These are phyloP conservation scores for Suillus americanus DNA, from an alignment of 768 basidiomycete species.

Conservation along the genomic window DNA sequence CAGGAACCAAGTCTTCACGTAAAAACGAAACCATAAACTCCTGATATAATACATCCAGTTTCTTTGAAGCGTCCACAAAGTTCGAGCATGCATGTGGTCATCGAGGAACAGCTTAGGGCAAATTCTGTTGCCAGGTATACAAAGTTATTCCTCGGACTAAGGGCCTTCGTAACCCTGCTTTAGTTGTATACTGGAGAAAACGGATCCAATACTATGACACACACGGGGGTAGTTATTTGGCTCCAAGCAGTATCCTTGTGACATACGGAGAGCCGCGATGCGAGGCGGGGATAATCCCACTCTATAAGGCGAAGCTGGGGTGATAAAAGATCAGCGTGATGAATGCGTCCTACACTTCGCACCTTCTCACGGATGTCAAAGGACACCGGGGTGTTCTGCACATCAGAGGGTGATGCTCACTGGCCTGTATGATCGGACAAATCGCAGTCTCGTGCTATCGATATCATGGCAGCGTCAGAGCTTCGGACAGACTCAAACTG, in stretches of 20 bases:
- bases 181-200: not conserved
- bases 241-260: not conserved
- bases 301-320: not conserved
- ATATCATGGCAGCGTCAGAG: not conserved
- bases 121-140: not conserved
- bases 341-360: not conserved
- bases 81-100: not conserved
- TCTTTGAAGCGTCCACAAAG: not conserved
- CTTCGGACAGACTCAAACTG: not conserved
- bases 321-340: slow-evolving; percentile 1
- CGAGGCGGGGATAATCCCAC: not conserved
- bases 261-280: not conserved
- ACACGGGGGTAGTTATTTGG: not conserved
- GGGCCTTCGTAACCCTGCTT: not conserved
- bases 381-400: not conserved
- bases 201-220: not conserved
- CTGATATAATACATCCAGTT: not conserved
- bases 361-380: not conserved
- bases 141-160: not conserved
- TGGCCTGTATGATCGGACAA: not conserved
- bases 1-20: slow-evolving; percentile 1
- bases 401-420: not conserved
- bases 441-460: not conserved
- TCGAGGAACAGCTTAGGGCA: not conserved
- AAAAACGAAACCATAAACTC: not conserved